Conservation (phyloP, 768 basidiomycete genomes). For the Leccinum incarnatum region DNA sequence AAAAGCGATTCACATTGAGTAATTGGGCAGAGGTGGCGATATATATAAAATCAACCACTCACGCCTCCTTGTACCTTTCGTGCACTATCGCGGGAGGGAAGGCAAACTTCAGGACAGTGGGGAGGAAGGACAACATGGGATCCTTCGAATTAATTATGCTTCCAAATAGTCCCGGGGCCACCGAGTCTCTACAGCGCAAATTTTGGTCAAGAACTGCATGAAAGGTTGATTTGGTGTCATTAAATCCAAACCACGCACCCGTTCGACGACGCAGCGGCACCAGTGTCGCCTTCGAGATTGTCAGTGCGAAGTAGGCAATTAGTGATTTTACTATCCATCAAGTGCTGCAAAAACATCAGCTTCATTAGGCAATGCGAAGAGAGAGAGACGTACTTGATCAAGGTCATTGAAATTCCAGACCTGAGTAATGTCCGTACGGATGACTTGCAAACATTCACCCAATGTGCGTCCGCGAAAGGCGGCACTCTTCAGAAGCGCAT, state of each 20-base stretch:
- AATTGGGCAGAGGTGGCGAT: no score
- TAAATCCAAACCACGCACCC: not conserved
- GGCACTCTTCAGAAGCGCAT: slow-evolving; percentile 5
- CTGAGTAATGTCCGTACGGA: slow-evolving; percentile 8
- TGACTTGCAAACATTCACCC: slow-evolving; percentile 11
- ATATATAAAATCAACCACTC: not conserved
- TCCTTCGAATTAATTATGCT: not conserved
- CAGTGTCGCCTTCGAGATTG: not conserved
- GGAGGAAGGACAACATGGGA: not conserved
- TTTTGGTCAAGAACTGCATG: not conserved
- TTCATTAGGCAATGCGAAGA: not conserved
- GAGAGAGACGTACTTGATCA: not conserved
- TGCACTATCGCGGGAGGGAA: not conserved
- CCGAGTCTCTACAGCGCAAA: not conserved
- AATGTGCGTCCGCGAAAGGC: slow-evolving; percentile 9
- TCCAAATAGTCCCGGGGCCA: not conserved
- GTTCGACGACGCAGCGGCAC: not conserved
- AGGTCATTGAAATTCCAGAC: slow-evolving; percentile 18
- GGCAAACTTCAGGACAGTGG: not conserved
- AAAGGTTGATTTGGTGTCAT: not conserved
- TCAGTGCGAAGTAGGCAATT: slow-evolving; percentile 1
- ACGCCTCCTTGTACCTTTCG: slow-evolving; percentile 5
- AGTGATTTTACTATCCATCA: slow-evolving; percentile 2
- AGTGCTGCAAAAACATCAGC: not conserved
- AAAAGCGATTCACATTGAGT: not conserved